Evolutionary conservation across 805 yeast species (phyloP).

Genomic region (Pichia nanzhaoensis): DNA sequence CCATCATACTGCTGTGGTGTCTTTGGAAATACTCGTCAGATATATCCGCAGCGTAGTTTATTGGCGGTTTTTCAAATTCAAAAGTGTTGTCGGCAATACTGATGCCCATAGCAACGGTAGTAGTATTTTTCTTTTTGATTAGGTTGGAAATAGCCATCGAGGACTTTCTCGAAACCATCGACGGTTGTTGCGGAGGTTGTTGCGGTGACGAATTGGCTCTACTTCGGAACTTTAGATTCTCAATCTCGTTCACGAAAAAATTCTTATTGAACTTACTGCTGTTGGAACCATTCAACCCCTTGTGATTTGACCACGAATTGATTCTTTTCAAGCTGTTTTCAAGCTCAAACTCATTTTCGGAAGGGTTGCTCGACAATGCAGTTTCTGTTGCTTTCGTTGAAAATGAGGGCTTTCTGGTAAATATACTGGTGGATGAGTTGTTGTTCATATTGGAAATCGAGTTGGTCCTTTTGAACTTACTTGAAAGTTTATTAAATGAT

Average conservation of each 20-base stretch:
- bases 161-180: background rate
- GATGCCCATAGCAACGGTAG: background rate
- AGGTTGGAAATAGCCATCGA: slow-evolving; percentile 1
- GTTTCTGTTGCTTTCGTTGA: background rate
- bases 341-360: background rate
- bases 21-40: slow-evolving; percentile 24
- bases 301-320: slow-evolving; percentile 1
- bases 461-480: slow-evolving; percentile 5
- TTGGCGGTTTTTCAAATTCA: background rate
- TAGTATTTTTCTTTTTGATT: background rate
- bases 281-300: background rate
- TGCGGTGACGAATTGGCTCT: slow-evolving; percentile 7
- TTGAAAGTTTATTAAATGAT: slow-evolving; percentile 6
- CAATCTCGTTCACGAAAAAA: background rate
- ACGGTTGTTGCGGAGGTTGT: background rate
- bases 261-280: background rate
- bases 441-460: background rate
- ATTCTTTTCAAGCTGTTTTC: background rate
- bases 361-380: background rate
- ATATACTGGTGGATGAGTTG: background rate
- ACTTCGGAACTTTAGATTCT: background rate
- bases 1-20: background rate
- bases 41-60: slow-evolving; percentile 13
- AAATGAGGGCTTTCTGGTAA: slow-evolving; percentile 7
- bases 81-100: background rate